These are phyloP conservation scores for Populus deltoides DNA, from an alignment of 345 rosid species.

Conservation along the genomic window DNA sequence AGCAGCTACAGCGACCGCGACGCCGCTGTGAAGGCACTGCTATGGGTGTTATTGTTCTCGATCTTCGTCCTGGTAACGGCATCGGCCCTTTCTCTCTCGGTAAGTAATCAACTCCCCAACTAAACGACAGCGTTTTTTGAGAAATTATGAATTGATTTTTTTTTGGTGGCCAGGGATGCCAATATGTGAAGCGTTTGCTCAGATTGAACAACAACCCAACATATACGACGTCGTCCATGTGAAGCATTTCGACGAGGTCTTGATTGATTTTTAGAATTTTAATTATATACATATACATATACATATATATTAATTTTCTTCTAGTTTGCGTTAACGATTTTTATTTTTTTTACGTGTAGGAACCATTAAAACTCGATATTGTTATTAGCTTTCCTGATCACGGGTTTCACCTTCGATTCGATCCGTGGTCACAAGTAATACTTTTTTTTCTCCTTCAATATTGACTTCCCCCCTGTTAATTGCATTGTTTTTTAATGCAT, in stretches of 20 bases:
- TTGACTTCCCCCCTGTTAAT: neutral
- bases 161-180: conserved; percentile 71
- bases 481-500: neutral
- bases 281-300: neutral
- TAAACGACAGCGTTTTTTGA: no score
- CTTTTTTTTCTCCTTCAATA: neutral
- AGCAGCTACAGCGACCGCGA: conserved; percentile 48
- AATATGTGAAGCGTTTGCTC: conserved; percentile 84
- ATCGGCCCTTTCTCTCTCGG: conserved; percentile 92
- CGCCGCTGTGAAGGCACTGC: conserved; percentile 97
- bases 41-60: conserved; percentile 92
- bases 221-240: conserved; percentile 94
- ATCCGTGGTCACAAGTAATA: conserved; percentile 97
- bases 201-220: conserved; percentile 89
- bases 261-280: neutral
- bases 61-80: conserved; percentile 88
- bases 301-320: no score
- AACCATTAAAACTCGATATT: conserved; percentile 85
- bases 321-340: neutral
- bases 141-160: neutral
- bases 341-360: conserved; percentile 38
- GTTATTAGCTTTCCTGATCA: conserved; percentile 96
- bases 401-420: conserved; percentile 94
- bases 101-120: conserved; percentile 16
- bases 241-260: conserved; percentile 88